These are phyloP conservation scores for Rhizomucor pusillus DNA, from an alignment of 371 early-diverging fungal species.

Conservation along the genomic window DNA sequence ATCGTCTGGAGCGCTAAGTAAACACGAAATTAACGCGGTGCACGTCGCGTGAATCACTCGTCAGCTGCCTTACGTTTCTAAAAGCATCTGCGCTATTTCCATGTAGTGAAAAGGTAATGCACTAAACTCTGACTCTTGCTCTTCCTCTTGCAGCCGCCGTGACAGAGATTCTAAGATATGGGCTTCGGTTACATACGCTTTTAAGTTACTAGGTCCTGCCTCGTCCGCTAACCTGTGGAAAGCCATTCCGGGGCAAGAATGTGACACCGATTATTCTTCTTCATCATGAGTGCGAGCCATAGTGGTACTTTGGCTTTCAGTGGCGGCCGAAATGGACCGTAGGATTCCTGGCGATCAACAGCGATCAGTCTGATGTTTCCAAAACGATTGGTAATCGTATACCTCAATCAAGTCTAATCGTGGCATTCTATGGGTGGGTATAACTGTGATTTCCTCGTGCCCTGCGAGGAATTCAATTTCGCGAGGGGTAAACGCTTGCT, in stretches of 20 bases:
- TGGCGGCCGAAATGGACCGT: conserved; percentile 81
- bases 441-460: conserved; percentile 66
- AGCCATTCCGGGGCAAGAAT: conserved; percentile 90
- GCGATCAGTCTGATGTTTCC: not conserved
- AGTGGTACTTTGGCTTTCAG: conserved; percentile 69
- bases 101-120: conserved; percentile 78
- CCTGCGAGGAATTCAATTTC: conserved; percentile 89
- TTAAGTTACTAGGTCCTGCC: too few species aligned
- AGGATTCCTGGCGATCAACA: conserved; percentile 48
- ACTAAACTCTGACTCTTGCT: conserved; percentile 62
- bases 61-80: conserved; percentile 57
- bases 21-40: not conserved
- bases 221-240: conserved; percentile 6
- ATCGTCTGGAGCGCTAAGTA: conserved; percentile 74
- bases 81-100: conserved; percentile 75
- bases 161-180: conserved; percentile 48
- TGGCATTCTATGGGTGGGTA: conserved; percentile 64
- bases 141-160: conserved; percentile 58
- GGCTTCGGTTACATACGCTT: not conserved
- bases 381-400: conserved; percentile 11
- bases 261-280: conserved; percentile 74
- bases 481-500: conserved; percentile 66
- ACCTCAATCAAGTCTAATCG: conserved; percentile 67
- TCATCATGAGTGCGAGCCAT: conserved; percentile 87
- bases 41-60: not conserved